Evolutionary conservation across 805 yeast species (phyloP).

Genomic region (Candida ficus): DNA sequence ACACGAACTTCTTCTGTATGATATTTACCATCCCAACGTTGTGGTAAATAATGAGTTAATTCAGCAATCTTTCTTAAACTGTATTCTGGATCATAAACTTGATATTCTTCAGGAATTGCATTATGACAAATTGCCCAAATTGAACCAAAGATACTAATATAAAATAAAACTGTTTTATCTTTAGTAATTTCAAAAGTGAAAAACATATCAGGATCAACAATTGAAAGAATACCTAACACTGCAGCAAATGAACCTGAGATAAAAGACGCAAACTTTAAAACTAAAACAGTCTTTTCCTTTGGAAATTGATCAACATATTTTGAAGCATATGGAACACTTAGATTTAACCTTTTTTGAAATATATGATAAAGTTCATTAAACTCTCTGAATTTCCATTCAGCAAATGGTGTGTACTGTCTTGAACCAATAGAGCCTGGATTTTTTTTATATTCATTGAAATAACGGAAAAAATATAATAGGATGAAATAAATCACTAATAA

Average conservation of each 20-base stretch:
- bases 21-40: constrained; percentile 76
- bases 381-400: constrained; percentile 93
- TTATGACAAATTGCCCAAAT: constrained; percentile 79
- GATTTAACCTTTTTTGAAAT: constrained; percentile 70
- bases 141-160: constrained; percentile 84
- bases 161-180: constrained; percentile 78
- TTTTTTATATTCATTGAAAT: constrained; percentile 87
- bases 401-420: constrained; percentile 88
- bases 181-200: constrained; percentile 83
- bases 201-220: constrained; percentile 86
- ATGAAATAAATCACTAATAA: constrained; percentile 79
- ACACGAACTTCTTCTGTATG: constrained; percentile 81
- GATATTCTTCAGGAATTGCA: constrained; percentile 56
- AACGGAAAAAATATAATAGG: constrained; percentile 77
- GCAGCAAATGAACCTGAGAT: constrained; percentile 88
- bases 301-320: constrained; percentile 91
- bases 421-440: constrained; percentile 81
- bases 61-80: constrained; percentile 75
- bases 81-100: constrained; percentile 90
- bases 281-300: constrained; percentile 55
- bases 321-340: constrained; percentile 76
- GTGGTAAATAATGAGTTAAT: constrained; percentile 87
- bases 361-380: constrained; percentile 90
- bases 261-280: constrained; percentile 61
- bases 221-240: constrained; percentile 68